Evolutionary conservation across 2,329 filamentous ascomycete genomes (phyloP).

Genomic region (Fusarium drepaniforme): DNA sequence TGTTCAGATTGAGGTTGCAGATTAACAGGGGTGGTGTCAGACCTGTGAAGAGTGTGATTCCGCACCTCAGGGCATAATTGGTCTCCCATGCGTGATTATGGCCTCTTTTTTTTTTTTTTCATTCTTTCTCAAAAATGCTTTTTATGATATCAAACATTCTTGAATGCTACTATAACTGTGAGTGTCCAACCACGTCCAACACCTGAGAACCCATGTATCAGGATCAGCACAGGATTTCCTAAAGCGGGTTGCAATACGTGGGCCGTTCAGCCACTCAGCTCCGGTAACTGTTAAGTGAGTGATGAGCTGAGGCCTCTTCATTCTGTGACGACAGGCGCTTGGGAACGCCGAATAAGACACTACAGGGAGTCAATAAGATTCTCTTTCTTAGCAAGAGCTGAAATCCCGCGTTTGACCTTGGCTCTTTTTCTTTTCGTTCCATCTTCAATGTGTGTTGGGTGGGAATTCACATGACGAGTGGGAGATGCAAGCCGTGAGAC

Average conservation of each 20-base stretch:
- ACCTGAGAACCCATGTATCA: background rate
- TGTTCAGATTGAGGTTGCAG: background rate
- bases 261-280: background rate
- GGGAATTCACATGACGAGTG: background rate
- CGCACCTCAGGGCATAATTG: background rate
- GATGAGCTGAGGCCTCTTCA: background rate
- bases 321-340: background rate
- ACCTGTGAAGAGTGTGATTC: background rate
- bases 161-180: background rate
- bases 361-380: background rate
- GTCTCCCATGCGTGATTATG: background rate
- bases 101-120: background rate
- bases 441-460: background rate
- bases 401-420: background rate
- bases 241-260: background rate
- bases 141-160: background rate
- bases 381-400: background rate
- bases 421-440: background rate
- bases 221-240: background rate
- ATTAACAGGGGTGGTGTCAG: background rate
- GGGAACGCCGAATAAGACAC: background rate
- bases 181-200: background rate
- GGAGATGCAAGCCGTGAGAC: background rate
- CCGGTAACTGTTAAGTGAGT: background rate
- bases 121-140: background rate